phyloP scores from a whole-genome alignment of 345 rosid genomes.

The Murraya koenigii region DNA sequence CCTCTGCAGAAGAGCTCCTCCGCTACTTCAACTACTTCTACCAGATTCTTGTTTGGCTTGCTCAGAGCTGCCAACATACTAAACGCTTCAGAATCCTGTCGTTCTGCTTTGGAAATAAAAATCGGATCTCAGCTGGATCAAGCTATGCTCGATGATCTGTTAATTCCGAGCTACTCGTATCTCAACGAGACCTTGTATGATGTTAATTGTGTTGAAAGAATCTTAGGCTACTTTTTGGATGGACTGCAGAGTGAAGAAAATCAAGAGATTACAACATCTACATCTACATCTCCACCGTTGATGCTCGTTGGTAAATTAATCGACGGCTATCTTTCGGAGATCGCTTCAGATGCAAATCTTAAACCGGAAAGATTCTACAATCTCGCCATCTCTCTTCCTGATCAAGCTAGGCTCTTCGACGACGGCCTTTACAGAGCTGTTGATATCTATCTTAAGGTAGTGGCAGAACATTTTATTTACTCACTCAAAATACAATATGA shows the following conservation, averaged over 20 bases:
- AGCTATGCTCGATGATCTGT: conserved; percentile 83
- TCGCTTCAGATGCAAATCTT: conserved; percentile 87
- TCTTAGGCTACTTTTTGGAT: conserved; percentile 67
- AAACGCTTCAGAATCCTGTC: conserved; percentile 67
- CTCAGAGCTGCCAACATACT: conserved; percentile 78
- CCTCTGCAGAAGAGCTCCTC: conserved; percentile 47
- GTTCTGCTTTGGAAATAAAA: conserved; percentile 65
- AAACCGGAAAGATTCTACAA: conserved; percentile 74
- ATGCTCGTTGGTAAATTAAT: conserved; percentile 88
- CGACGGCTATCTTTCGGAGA: conserved; percentile 89
- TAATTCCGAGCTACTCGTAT: conserved; percentile 94
- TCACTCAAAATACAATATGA: too few species aligned
- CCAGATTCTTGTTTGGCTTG: conserved; percentile 69
- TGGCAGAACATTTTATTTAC: background rate
- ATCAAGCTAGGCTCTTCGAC: conserved; percentile 82
- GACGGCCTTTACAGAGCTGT: conserved; percentile 99
- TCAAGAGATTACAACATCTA: conserved; percentile 21
- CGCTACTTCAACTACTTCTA: conserved; percentile 50
- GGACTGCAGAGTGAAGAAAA: conserved; percentile 21
- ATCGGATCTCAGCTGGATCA: conserved; percentile 79
- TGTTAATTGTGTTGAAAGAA: conserved; percentile 90
- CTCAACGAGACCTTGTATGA: conserved; percentile 90
- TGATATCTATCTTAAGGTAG: conserved; percentile 89
- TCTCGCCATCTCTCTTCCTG: conserved; percentile 71
- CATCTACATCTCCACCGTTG: conserved; percentile 43